Conservation (phyloP, 169 alveolate species). For the Plasmodium inui region DNA sequence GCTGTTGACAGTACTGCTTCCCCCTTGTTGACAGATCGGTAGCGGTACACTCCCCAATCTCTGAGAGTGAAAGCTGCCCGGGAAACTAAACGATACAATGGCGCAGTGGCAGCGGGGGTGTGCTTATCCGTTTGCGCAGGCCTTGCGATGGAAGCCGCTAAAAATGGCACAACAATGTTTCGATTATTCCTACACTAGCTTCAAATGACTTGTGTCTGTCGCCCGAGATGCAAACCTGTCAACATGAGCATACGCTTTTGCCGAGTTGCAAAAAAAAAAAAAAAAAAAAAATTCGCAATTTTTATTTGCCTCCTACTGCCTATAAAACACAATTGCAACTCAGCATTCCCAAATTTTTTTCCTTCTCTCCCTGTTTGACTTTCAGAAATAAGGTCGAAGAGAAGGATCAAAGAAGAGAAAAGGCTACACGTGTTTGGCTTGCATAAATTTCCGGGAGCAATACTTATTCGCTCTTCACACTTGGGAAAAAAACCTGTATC, state of each 20-base stretch:
- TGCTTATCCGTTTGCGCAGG: neutral
- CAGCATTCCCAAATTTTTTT: neutral
- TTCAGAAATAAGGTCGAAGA: neutral
- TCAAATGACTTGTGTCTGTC: neutral
- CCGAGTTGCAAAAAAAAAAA: neutral
- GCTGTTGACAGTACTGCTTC: neutral
- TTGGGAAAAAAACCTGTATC: neutral
- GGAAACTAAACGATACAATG: neutral
- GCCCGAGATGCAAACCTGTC: neutral
- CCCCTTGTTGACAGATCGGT: neutral
- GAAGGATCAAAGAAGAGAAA: neutral
- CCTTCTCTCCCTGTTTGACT: neutral
- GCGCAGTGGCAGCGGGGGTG: neutral
- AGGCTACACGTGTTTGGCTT: too few species aligned
- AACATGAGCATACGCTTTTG: neutral
- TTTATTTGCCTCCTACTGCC: neutral
- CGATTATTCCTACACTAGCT: neutral
- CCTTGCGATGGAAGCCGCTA: neutral
- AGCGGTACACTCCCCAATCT: neutral
- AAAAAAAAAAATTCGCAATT: neutral
- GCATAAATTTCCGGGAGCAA: neutral
- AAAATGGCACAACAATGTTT: neutral
- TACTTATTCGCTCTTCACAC: neutral
- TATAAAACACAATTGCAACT: neutral
- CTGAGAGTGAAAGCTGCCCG: neutral